phyloP scores from a whole-genome alignment of 2,329 filamentous ascomycete genomes.

The Aspergillus alliaceus region DNA sequence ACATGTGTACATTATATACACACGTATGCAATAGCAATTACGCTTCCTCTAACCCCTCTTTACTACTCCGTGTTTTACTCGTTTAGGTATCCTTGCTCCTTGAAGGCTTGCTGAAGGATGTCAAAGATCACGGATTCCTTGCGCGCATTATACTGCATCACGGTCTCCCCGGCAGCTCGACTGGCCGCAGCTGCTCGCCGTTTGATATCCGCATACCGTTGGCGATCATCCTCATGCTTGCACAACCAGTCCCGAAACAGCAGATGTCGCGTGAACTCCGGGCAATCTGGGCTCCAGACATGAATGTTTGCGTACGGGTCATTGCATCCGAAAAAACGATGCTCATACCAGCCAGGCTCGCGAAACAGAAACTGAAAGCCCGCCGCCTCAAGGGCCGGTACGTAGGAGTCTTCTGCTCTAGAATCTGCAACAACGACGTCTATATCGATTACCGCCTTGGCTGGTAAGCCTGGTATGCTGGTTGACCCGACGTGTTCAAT shows the following conservation, averaged over 20 bases:
- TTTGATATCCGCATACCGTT: constrained; percentile 45
- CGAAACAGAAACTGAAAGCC: constrained; percentile 51
- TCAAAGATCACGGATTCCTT: constrained; percentile 44
- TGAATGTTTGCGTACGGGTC: constrained; percentile 49
- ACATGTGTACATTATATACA: background rate
- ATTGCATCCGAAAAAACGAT: constrained; percentile 48
- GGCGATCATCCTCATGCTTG: constrained; percentile 38
- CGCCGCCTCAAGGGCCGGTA: constrained; percentile 41
- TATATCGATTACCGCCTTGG: constrained; percentile 56
- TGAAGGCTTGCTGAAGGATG: constrained; percentile 40
- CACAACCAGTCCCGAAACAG: constrained; percentile 50
- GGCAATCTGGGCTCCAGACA: constrained; percentile 47
- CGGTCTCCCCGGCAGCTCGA: constrained; percentile 31
- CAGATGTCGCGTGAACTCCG: constrained; percentile 45
- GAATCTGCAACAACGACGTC: constrained; percentile 49
- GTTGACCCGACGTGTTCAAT: constrained; percentile 54
- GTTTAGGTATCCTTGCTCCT: background rate
- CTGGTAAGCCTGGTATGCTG: constrained; percentile 49
- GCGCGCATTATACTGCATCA: constrained; percentile 42
- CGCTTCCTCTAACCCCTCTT: background rate
- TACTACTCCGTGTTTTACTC: background rate
- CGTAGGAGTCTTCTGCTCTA: constrained; percentile 45
- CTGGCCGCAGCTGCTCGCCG: constrained; percentile 33
- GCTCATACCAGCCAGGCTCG: constrained; percentile 50
- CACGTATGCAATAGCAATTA: background rate